phyloP scores from a whole-genome alignment of 73 alveolate species.

The Paraurostyla sp. region DNA sequence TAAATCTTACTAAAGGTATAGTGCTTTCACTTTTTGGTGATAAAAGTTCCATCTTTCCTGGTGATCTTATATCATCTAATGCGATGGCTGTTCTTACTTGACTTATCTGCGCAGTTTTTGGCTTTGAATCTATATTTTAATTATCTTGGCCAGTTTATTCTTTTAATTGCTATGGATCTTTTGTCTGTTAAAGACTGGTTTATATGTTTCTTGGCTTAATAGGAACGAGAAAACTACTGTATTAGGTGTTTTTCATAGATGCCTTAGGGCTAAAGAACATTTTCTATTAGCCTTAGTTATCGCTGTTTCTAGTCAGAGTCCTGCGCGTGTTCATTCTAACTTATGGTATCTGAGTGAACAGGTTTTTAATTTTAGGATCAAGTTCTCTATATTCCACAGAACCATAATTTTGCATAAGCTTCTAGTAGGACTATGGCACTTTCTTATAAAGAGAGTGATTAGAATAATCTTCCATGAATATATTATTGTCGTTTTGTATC shows the following conservation, averaged over 20 bases:
- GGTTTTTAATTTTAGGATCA: slow-evolving; percentile 30
- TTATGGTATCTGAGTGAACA: neutral
- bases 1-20: too few relatives aligned
- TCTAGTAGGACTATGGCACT: slow-evolving; percentile 25
- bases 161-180: too few relatives aligned
- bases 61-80: too few relatives aligned
- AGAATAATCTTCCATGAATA: slow-evolving; percentile 35
- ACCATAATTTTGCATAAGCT: slow-evolving; percentile 45
- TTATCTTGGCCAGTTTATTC: too few relatives aligned
- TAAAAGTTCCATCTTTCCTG: too few relatives aligned
- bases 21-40: too few relatives aligned
- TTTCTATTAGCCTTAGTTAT: neutral
- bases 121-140: too few relatives aligned
- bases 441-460: slow-evolving; percentile 21
- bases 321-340: neutral
- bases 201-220: too few relatives aligned
- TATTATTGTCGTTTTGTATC: slow-evolving; percentile 6
- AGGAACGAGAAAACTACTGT: slow-evolving; percentile 21
- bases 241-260: neutral
- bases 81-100: too few relatives aligned
- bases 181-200: too few relatives aligned
- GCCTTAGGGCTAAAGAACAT: neutral
- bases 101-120: too few relatives aligned
- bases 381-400: slow-evolving; percentile 19
- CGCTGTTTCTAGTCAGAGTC: slow-evolving; percentile 13